Evolutionary conservation across 1,284 basidiomycete genomes (phyloP).

Genomic region (Hypsizygus ulmarius): DNA sequence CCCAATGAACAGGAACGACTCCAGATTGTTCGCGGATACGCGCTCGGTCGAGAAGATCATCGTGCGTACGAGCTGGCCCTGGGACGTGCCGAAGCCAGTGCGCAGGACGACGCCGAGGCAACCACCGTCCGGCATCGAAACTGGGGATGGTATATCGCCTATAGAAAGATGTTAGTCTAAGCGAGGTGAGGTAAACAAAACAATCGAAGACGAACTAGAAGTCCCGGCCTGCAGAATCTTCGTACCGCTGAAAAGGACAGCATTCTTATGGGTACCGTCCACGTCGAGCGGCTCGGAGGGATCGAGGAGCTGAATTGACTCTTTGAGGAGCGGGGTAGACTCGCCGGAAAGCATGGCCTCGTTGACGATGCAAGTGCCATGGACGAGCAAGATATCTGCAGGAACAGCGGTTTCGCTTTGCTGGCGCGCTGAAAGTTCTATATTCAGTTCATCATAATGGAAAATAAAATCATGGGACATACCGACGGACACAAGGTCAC

Average conservation of each 20-base stretch:
- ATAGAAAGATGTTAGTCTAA: not conserved
- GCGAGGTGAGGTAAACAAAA: not conserved
- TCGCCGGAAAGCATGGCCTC: conserved; percentile 98
- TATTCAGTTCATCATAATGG: conserved; percentile 1
- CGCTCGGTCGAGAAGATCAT: conserved; percentile 98
- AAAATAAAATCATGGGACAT: conserved; percentile 20
- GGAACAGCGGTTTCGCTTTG: conserved; percentile 85
- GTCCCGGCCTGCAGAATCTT: conserved; percentile 85
- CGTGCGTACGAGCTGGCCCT: conserved; percentile 92
- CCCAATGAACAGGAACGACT: conserved; percentile 93
- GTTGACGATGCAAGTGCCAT: conserved; percentile 92
- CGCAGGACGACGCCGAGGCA: conserved; percentile 89
- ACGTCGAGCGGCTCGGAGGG: conserved; percentile 75
- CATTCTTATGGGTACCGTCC: conserved; percentile 82
- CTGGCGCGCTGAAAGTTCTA: conserved; percentile 53
- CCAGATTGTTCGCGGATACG: conserved; percentile 90
- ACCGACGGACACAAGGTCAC: conserved; percentile 85
- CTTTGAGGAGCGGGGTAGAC: conserved; percentile 92
- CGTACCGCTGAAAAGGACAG: conserved; percentile 90
- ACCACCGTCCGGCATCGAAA: conserved; percentile 81
- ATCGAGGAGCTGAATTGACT: conserved; percentile 86
- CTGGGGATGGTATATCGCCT: conserved; percentile 42
- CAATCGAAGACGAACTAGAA: conserved; percentile 34
- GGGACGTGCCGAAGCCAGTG: conserved; percentile 95
- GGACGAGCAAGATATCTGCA: conserved; percentile 85